A percentile compares a stretch with the other conserved stretches of the same genome.
Conservation (phyloP, 2,329 filamentous ascomycete species). For the Exophiala calicioides region DNA sequence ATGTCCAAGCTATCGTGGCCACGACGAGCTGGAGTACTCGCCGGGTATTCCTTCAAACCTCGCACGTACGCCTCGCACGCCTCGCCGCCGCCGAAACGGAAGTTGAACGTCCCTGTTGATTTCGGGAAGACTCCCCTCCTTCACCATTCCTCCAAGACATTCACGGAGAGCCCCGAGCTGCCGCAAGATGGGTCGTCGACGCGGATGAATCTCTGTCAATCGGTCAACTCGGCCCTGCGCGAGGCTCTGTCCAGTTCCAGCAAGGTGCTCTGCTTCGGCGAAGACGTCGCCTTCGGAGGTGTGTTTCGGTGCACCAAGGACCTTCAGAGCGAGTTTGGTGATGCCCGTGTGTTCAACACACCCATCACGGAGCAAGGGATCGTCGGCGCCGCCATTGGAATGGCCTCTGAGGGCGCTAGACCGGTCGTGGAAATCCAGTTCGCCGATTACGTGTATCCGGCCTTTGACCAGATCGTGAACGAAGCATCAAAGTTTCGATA, state of each 20-base stretch:
- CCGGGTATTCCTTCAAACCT: too few relatives aligned
- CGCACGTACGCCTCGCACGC: too few relatives aligned
- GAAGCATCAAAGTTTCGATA: constrained; percentile 88
- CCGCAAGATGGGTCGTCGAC: background rate
- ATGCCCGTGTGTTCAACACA: constrained; percentile 91
- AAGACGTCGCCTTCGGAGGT: constrained; percentile 94
- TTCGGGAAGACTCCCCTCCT: constrained; percentile 8
- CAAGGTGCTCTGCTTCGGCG: constrained; percentile 87
- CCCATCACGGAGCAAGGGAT: constrained; percentile 92
- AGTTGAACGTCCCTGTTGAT: constrained; percentile 8
- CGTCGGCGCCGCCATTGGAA: constrained; percentile 86
- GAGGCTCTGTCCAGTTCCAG: constrained; percentile 81
- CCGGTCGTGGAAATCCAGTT: constrained; percentile 94
- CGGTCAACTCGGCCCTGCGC: constrained; percentile 85
- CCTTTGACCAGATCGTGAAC: constrained; percentile 91
- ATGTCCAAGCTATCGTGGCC: too few relatives aligned
- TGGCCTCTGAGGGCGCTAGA: constrained; percentile 84
- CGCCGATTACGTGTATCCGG: constrained; percentile 88
- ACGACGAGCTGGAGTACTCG: too few relatives aligned
- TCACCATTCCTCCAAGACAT: background rate
- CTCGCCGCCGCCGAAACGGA: too few relatives aligned
- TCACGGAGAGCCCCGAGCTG: background rate
- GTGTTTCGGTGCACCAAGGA: constrained; percentile 94
- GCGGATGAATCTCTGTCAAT: constrained; percentile 80
- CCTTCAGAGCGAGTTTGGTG: constrained; percentile 80